These are phyloP conservation scores for Sequoia sempervirens DNA, from an alignment of 75 land plant species.

Conservation along the genomic window DNA sequence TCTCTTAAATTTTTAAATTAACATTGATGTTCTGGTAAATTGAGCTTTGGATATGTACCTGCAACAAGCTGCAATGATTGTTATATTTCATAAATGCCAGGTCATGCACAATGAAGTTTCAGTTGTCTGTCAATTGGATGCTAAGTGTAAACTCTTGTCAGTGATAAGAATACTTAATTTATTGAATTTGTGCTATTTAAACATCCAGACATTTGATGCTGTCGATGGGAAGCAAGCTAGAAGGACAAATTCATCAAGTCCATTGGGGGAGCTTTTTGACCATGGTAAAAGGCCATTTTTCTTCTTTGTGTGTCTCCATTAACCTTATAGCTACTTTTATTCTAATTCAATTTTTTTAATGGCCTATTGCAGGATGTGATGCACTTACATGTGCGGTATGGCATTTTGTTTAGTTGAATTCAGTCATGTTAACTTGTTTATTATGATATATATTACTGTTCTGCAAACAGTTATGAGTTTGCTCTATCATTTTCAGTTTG, in stretches of 20 bases:
- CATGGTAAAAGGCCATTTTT: slow-evolving; percentile 59
- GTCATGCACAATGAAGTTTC: neutral
- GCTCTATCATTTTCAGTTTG: slow-evolving; percentile 60
- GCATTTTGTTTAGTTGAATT: slow-evolving; percentile 12
- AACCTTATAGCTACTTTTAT: neutral
- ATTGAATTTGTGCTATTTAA: neutral
- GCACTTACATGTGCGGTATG: slow-evolving; percentile 96
- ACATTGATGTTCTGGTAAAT: neutral
- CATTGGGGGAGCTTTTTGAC: slow-evolving; percentile 98
- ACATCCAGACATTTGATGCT: slow-evolving; percentile 94
- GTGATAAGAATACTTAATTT: neutral
- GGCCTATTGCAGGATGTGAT: slow-evolving; percentile 84
- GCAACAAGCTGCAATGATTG: neutral
- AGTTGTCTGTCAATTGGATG: neutral
- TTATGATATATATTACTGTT: neutral
- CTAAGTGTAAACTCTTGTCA: neutral
- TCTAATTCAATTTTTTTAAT: neutral
- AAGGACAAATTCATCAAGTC: slow-evolving; percentile 97
- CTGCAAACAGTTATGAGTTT: neutral
- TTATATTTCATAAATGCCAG: neutral
- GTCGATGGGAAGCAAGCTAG: slow-evolving; percentile 99
- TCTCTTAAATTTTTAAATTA: neutral
- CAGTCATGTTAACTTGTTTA: neutral
- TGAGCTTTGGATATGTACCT: neutral
- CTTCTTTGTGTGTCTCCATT: neutral